These are phyloP conservation scores for Trypanosoma lewisi DNA, from an alignment of 208 protist genomes.

Conservation along the genomic window DNA sequence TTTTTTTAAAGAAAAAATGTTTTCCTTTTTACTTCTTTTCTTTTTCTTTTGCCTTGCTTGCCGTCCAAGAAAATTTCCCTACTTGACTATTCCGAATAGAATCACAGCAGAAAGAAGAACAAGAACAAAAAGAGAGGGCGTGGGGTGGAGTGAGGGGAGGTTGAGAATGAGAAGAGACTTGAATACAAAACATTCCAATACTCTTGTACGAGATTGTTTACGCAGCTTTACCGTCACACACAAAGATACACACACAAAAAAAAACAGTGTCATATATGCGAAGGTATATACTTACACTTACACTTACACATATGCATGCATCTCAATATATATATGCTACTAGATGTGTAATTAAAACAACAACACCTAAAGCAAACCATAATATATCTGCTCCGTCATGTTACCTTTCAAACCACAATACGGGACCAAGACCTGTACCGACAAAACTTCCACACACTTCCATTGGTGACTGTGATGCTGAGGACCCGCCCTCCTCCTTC, in stretches of 20 bases:
- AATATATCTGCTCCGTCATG: slow-evolving; percentile 19
- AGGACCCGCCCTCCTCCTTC: not conserved
- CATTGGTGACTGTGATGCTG: slow-evolving; percentile 37
- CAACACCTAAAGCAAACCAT: not conserved
- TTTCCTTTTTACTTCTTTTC: slow-evolving; percentile 12
- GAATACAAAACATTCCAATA: too few species aligned
- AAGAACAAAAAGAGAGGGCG: not conserved
- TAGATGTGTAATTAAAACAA: not conserved
- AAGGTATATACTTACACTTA: not conserved
- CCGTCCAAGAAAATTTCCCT: too few species aligned
- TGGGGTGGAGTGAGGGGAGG: not conserved
- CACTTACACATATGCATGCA: not conserved
- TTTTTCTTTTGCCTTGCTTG: slow-evolving; percentile 29
- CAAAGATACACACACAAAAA: not conserved
- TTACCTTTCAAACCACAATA: slow-evolving; percentile 61
- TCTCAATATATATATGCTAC: not conserved
- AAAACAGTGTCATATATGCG: not conserved
- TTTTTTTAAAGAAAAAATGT: not conserved
- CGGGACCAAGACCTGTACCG: slow-evolving; percentile 69
- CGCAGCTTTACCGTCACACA: not conserved
- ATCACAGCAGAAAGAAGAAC: slow-evolving; percentile 1
- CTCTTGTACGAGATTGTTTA: too few species aligned
- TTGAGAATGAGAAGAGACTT: not conserved
- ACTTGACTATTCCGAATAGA: slow-evolving; percentile 3
- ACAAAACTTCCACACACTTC: slow-evolving; percentile 64